These are phyloP conservation scores for Cryptococcus neoformans DNA, from an alignment of 1,284 basidiomycete species.

Conservation along the genomic window DNA sequence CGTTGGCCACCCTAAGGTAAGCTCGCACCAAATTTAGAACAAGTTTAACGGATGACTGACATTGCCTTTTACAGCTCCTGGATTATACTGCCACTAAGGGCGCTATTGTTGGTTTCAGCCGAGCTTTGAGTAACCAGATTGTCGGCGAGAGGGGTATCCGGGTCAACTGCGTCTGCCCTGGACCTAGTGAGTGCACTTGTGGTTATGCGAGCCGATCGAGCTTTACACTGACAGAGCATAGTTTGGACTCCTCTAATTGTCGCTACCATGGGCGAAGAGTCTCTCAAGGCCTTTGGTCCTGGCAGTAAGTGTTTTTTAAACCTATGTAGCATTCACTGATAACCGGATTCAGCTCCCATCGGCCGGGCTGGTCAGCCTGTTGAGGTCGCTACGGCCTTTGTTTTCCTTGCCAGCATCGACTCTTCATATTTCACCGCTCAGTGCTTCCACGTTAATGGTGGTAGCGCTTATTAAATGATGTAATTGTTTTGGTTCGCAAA, in stretches of 20 bases:
- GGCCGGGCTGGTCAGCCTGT: conserved; percentile 58
- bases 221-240: conserved; percentile 13
- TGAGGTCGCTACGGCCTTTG: conserved; percentile 57
- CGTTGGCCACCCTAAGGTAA: conserved; percentile 53
- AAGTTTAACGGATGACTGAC: not conserved
- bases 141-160: conserved; percentile 56
- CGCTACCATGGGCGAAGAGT: conserved; percentile 55
- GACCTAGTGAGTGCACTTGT: conserved; percentile 29
- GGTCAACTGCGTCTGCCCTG: conserved; percentile 57
- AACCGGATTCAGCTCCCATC: conserved; percentile 46
- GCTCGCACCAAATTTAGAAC: not conserved
- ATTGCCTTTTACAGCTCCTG: conserved; percentile 44
- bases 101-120: conserved; percentile 54
- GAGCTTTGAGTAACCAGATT: conserved; percentile 57
- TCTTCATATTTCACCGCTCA: conserved; percentile 56
- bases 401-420: conserved; percentile 57
- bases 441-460: conserved; percentile 37
- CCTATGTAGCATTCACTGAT: not conserved
- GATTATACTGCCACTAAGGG: conserved; percentile 61
- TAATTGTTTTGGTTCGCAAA: not conserved
- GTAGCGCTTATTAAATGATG: conserved; percentile 21
- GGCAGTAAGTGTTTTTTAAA: conserved; percentile 25
- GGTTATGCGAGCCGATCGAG: not conserved
- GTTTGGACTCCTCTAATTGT: conserved; percentile 57
- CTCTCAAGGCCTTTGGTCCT: conserved; percentile 53